These are phyloP conservation scores for Yamadazyma phyllophila DNA, from an alignment of 805 yeast species.

Conservation along the genomic window DNA sequence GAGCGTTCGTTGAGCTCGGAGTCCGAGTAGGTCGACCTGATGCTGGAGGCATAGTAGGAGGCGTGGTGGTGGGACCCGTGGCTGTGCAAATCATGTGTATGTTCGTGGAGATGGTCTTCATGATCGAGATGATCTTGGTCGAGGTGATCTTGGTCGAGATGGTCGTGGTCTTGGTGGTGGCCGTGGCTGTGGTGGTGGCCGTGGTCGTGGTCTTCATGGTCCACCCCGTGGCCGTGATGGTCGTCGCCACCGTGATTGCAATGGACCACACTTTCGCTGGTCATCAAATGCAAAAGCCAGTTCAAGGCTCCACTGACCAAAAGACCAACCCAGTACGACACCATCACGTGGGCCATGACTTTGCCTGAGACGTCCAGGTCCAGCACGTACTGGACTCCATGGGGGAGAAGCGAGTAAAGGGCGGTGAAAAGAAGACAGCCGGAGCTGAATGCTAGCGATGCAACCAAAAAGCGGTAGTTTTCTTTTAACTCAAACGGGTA, in stretches of 20 bases:
- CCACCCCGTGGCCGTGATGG: slow-evolving; percentile 7
- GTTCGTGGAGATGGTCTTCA: slow-evolving; percentile 5
- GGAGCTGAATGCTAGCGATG: slow-evolving; percentile 71
- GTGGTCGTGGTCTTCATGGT: slow-evolving; percentile 10
- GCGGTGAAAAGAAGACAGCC: slow-evolving; percentile 85
- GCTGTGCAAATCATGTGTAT: not conserved
- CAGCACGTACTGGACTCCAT: slow-evolving; percentile 48
- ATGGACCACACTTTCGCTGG: slow-evolving; percentile 82
- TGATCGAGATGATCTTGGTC: not conserved
- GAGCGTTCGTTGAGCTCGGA: not conserved
- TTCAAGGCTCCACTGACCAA: slow-evolving; percentile 59
- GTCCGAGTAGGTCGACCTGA: not conserved
- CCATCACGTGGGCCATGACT: slow-evolving; percentile 39
- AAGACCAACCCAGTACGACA: slow-evolving; percentile 59
- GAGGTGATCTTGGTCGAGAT: slow-evolving; percentile 6
- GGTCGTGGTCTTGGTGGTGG: slow-evolving; percentile 11
- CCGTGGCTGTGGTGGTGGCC: slow-evolving; percentile 7
- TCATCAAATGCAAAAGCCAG: slow-evolving; percentile 62
- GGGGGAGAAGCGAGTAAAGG: slow-evolving; percentile 74
- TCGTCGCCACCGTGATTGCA: slow-evolving; percentile 61
- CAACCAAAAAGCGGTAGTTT: slow-evolving; percentile 64
- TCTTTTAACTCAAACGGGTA: slow-evolving; percentile 54
- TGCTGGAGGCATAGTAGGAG: not conserved
- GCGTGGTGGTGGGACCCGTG: not conserved
- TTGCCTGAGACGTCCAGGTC: slow-evolving; percentile 15